phyloP scores from a whole-genome alignment of 495 filamentous ascomycete species.

The Talaromyces trachyspermus region DNA sequence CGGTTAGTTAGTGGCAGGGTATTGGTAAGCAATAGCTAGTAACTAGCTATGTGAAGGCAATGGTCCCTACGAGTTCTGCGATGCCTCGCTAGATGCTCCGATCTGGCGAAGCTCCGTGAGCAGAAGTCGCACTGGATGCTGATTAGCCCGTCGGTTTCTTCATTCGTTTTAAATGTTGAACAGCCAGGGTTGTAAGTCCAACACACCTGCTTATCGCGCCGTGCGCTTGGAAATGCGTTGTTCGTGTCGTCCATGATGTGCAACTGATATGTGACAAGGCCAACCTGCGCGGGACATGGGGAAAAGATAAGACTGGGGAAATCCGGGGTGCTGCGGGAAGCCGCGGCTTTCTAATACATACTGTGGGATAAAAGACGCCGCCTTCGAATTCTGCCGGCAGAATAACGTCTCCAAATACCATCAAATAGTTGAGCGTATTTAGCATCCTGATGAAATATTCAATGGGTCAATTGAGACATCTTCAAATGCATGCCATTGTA shows the following conservation, averaged over 20 bases:
- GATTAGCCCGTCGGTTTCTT: neutral
- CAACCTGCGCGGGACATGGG: neutral
- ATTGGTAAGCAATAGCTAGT: neutral
- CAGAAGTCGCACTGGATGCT: neutral
- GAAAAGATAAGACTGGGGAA: neutral
- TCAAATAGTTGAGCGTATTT: too few species aligned
- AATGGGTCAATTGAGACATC: too few species aligned
- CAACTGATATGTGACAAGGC: neutral
- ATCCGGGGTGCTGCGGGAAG: neutral
- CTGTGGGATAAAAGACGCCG: too few species aligned
- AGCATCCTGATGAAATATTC: too few species aligned
- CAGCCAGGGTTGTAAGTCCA: neutral
- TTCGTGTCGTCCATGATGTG: neutral
- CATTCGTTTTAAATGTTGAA: neutral
- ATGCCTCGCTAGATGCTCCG: slow-evolving; percentile 1
- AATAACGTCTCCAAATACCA: too few species aligned
- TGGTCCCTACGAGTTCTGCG: neutral
- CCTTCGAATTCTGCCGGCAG: too few species aligned
- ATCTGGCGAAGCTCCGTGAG: neutral
- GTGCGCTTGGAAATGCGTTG: neutral
- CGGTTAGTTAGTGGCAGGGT: neutral
- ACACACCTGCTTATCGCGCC: slow-evolving; percentile 1
- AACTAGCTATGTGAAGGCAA: neutral
- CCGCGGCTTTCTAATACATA: too few species aligned
- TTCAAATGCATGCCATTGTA: too few species aligned